Percentiles rank a stretch among this genome's conserved stretches.
phyloP scores from a whole-genome alignment of 306 rosid species.

The Ceratonia siliqua region DNA sequence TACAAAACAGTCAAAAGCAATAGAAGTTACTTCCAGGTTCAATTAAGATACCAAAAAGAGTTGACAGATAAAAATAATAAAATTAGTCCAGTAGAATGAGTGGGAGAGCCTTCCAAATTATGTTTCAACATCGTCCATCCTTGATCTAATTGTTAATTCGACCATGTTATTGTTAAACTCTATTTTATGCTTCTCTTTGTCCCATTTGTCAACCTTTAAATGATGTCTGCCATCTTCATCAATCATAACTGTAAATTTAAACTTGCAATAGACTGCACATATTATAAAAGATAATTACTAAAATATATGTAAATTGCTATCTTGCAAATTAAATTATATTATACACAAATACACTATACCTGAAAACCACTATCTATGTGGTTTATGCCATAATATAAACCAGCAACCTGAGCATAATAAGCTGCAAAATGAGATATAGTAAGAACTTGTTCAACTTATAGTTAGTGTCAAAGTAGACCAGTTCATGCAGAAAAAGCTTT shows the following conservation, averaged over 20 bases:
- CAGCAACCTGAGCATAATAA: constrained; percentile 88
- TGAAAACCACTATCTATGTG: constrained; percentile 68
- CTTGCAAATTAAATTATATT: constrained; percentile 21
- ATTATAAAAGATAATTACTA: background rate
- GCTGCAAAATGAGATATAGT: constrained; percentile 56
- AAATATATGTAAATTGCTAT: background rate
- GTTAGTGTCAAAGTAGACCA: constrained; percentile 18
- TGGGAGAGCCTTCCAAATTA: constrained; percentile 3
- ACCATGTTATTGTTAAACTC: background rate
- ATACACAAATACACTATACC: constrained; percentile 46
- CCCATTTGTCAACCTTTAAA: constrained; percentile 14
- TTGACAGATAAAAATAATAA: background rate
- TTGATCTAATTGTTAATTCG: constrained; percentile 20
- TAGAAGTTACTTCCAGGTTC: constrained; percentile 7
- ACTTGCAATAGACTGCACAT: background rate
- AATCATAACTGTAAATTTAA: constrained; percentile 16
- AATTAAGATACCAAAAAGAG: constrained; percentile 7
- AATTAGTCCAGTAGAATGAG: constrained; percentile 2
- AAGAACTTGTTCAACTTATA: constrained; percentile 32
- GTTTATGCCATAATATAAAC: constrained; percentile 63
- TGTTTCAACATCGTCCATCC: background rate
- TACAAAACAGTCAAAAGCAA: constrained; percentile 16
- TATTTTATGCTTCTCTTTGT: background rate
- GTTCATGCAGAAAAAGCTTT: constrained; percentile 7
- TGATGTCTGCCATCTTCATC: background rate